Conservation (phyloP, 768 basidiomycete genomes). For the Hirschioporus abietinus region DNA sequence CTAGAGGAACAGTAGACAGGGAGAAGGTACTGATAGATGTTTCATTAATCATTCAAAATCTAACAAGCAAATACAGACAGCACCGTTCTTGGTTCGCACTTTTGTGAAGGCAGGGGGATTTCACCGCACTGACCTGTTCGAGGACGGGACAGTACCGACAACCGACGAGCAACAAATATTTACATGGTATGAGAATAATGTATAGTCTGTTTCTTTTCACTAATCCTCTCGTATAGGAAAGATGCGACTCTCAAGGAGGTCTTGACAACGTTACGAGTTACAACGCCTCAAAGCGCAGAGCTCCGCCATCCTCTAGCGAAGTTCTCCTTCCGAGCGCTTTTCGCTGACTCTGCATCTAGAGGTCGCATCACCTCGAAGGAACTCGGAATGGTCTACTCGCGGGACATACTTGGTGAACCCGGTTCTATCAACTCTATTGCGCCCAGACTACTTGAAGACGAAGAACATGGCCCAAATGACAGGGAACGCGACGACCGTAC, state of each 20-base stretch:
- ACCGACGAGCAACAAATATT: conserved; percentile 81
- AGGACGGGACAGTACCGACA: conserved; percentile 70
- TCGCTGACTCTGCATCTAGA: conserved; percentile 66
- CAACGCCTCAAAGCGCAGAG: conserved; percentile 62
- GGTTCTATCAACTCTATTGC: conserved; percentile 55
- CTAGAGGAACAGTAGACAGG: background rate
- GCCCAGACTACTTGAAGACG: conserved; percentile 54
- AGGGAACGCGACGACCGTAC: conserved; percentile 61
- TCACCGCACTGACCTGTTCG: conserved; percentile 68
- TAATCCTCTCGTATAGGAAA: conserved; percentile 44
- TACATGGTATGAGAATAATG: conserved; percentile 50
- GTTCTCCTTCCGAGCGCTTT: conserved; percentile 76
- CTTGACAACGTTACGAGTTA: conserved; percentile 68
- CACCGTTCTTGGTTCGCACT: conserved; percentile 76
- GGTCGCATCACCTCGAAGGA: conserved; percentile 74
- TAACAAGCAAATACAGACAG: conserved; percentile 39
- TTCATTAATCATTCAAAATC: background rate
- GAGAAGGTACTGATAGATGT: background rate
- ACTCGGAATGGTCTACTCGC: conserved; percentile 74
- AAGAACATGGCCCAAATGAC: conserved; percentile 31
- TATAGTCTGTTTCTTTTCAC: conserved; percentile 1
- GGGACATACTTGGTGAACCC: conserved; percentile 80
- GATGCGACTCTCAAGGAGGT: conserved; percentile 79
- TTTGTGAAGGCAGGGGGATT: conserved; percentile 81
- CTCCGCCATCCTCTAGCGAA: conserved; percentile 79